Conservation (phyloP, 2,329 filamentous ascomycete genomes). For the Arthrinium phaeospermum region DNA sequence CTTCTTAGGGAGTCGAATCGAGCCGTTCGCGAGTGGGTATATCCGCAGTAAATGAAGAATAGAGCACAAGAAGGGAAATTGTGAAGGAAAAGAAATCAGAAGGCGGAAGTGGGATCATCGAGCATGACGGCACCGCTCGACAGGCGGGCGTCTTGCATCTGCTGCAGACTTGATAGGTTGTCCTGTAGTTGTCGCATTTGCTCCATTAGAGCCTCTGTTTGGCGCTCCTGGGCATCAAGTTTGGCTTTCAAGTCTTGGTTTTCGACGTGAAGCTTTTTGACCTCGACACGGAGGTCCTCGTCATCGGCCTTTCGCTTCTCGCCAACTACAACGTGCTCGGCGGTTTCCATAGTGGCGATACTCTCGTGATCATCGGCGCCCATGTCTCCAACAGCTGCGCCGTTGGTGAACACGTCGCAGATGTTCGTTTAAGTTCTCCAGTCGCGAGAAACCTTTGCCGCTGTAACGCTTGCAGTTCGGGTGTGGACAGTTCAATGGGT, state of each 20-base stretch:
- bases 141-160: background rate
- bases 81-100: background rate
- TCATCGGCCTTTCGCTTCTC: conserved; percentile 58
- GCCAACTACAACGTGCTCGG: conserved; percentile 30
- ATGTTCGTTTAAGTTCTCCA: conserved; percentile 94
- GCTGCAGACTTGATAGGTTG: conserved; percentile 8
- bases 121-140: background rate
- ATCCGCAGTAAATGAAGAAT: background rate
- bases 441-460: conserved; percentile 88
- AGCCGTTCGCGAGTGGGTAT: conserved; percentile 11
- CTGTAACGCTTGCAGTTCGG: conserved; percentile 86
- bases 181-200: conserved; percentile 55
- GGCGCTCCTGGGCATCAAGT: conserved; percentile 54
- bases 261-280: conserved; percentile 70
- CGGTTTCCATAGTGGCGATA: conserved; percentile 25
- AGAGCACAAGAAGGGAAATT: background rate
- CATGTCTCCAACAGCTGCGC: conserved; percentile 40
- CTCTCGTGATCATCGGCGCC: conserved; percentile 49
- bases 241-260: conserved; percentile 55
- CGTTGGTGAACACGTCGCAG: conserved; percentile 82
- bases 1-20: conserved; percentile 2
- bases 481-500: conserved; percentile 85
- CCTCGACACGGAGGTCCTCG: conserved; percentile 63
- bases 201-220: conserved; percentile 44
- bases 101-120: background rate